A percentile compares a stretch with the other conserved stretches of the same genome.
Evolutionary conservation across 805 yeast genomes (phyloP).

Genomic region (Yarrowia sp.): DNA sequence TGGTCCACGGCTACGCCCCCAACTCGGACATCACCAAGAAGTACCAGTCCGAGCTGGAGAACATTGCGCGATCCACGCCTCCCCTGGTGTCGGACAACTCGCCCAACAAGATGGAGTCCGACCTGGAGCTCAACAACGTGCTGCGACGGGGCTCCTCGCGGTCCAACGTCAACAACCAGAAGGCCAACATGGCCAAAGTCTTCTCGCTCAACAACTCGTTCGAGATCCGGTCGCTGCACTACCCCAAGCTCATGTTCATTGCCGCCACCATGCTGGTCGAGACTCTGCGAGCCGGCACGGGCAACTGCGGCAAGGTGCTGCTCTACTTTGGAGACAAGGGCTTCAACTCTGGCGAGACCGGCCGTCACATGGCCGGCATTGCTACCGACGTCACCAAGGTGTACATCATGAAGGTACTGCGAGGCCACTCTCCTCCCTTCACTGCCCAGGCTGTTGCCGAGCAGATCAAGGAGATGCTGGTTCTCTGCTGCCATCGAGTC

Average conservation of each 20-base stretch:
- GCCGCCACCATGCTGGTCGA: slow-evolving; percentile 81
- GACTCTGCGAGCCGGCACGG: slow-evolving; percentile 70
- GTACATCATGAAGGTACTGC: slow-evolving; percentile 52
- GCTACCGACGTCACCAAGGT: slow-evolving; percentile 58
- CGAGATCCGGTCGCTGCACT: slow-evolving; percentile 56
- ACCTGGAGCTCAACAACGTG: slow-evolving; percentile 87
- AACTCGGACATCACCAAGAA: slow-evolving; percentile 53
- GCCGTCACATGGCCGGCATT: slow-evolving; percentile 63
- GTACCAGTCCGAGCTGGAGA: slow-evolving; percentile 51
- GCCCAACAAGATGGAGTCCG: slow-evolving; percentile 82
- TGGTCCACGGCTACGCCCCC: slow-evolving; percentile 72
- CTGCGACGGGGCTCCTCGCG: slow-evolving; percentile 86
- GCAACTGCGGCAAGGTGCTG: slow-evolving; percentile 75
- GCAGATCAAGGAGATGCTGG: slow-evolving; percentile 66
- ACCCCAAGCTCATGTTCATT: slow-evolving; percentile 81
- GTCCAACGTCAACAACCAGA: slow-evolving; percentile 73
- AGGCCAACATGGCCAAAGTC: slow-evolving; percentile 40
- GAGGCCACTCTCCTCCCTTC: slow-evolving; percentile 55
- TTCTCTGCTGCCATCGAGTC: slow-evolving; percentile 75
- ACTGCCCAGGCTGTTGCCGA: slow-evolving; percentile 57
- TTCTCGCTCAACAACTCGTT: slow-evolving; percentile 52
- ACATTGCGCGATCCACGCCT: slow-evolving; percentile 84
- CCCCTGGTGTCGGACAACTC: slow-evolving; percentile 80
- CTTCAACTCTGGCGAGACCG: slow-evolving; percentile 63
- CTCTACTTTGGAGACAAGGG: slow-evolving; percentile 86